Percentiles rank a stretch among this genome's conserved stretches.
phyloP scores from a whole-genome alignment of 139 green algal genomes.

The Marvania coccoides region DNA sequence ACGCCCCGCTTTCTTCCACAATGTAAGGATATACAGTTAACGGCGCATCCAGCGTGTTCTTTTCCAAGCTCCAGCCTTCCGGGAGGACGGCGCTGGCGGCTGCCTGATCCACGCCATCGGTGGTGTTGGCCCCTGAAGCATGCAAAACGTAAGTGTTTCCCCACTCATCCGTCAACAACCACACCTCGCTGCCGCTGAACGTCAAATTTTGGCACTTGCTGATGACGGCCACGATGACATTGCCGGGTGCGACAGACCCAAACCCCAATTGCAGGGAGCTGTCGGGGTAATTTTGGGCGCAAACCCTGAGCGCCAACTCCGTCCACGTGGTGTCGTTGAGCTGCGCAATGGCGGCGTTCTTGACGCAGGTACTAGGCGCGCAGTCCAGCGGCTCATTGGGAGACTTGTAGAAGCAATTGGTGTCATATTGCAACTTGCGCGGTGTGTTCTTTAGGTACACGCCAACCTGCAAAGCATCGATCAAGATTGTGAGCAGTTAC shows the following conservation, averaged over 20 bases:
- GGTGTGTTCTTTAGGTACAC: neutral
- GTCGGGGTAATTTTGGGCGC: neutral
- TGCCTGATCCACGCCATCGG: neutral
- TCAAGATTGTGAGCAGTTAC: too few species aligned
- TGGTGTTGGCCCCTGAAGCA: constrained; percentile 1
- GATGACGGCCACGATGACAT: neutral
- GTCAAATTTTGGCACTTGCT: constrained; percentile 11
- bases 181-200: neutral
- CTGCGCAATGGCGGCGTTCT: neutral
- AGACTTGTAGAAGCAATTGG: constrained; percentile 13
- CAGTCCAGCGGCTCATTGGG: neutral
- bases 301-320: neutral
- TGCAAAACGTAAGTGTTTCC: constrained; percentile 11
- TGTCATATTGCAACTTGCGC: constrained; percentile 1
- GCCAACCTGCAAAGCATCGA: constrained; percentile 3
- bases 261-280: neutral
- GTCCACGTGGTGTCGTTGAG: constrained; percentile 3
- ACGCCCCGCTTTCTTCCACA: neutral
- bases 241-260: neutral
- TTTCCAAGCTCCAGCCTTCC: constrained; percentile 1
- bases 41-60: neutral
- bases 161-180: neutral
- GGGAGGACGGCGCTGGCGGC: neutral
- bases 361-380: neutral
- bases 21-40: constrained; percentile 6